phyloP scores from a whole-genome alignment of 805 yeast genomes.

The Lachancea kluyveri region DNA sequence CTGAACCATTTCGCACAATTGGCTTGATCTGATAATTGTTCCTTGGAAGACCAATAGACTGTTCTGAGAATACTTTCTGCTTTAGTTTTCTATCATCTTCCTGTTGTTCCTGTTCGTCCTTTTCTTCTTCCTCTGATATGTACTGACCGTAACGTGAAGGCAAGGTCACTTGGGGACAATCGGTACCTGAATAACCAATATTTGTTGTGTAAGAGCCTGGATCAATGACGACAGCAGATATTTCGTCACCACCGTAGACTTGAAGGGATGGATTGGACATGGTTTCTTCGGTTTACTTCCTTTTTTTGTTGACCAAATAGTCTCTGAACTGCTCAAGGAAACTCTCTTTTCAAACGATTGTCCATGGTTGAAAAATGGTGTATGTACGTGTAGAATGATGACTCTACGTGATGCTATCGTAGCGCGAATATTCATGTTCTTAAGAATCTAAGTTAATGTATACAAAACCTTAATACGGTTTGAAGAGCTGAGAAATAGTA shows the following conservation, averaged over 20 bases:
- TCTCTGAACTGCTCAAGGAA: no score
- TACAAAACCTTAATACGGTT: no score
- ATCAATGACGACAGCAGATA: conserved; percentile 85
- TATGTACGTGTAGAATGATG: no score
- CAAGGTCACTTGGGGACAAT: conserved; percentile 66
- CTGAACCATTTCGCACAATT: conserved; percentile 51
- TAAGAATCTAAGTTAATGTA: no score
- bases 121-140: conserved; percentile 15
- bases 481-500: no score
- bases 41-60: conserved; percentile 46
- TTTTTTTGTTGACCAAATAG: no score
- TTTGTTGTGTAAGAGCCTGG: conserved; percentile 83
- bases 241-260: conserved; percentile 65
- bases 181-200: conserved; percentile 90
- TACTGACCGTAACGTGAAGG: conserved; percentile 60
- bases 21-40: conserved; percentile 47
- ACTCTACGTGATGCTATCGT: no score
- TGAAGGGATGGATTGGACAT: conserved; percentile 40
- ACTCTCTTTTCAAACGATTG: no score
- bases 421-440: no score
- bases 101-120: conserved; percentile 12
- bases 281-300: no score
- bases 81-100: no score
- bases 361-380: no score
- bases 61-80: conserved; percentile 31